phyloP scores from a whole-genome alignment of 805 yeast genomes.

The Candida alai region DNA sequence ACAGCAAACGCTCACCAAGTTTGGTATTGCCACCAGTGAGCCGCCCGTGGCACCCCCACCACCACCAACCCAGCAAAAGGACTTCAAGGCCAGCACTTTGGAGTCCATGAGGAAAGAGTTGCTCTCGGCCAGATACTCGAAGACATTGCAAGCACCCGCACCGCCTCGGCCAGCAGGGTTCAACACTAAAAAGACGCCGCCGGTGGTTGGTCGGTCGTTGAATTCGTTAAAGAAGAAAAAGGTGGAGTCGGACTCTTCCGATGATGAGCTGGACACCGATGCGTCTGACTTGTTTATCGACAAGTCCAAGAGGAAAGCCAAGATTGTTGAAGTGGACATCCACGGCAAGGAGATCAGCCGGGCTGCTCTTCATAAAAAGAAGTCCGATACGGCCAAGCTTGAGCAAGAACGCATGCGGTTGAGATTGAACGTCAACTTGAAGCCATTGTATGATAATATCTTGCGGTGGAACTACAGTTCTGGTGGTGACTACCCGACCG shows the following conservation, averaged over 20 bases:
- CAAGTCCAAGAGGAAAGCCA: conserved; percentile 27
- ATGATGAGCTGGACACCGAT: conserved; percentile 31
- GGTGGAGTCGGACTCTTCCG: conserved; percentile 31
- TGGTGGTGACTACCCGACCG: conserved; percentile 56
- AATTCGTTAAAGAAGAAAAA: conserved; percentile 29
- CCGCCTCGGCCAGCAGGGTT: conserved; percentile 54
- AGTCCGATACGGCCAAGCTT: conserved; percentile 33
- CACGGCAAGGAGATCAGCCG: conserved; percentile 15
- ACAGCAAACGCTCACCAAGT: conserved; percentile 33
- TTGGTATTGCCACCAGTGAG: conserved; percentile 28
- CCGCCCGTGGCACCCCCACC: conserved; percentile 37
- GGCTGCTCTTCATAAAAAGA: conserved; percentile 17
- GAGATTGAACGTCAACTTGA: conserved; percentile 73
- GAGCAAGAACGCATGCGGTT: conserved; percentile 77
- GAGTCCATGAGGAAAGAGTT: conserved; percentile 34
- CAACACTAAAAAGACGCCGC: conserved; percentile 27
- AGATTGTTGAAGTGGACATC: conserved; percentile 41
- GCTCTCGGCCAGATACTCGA: conserved; percentile 13
- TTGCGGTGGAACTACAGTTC: conserved; percentile 74
- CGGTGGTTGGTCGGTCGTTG: conserved; percentile 33
- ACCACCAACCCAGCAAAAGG: conserved; percentile 24
- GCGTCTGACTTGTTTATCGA: conserved; percentile 40
- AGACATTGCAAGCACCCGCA: conserved; percentile 33
- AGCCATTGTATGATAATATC: conserved; percentile 66
- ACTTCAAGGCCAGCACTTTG: conserved; percentile 26